Evolutionary conservation across 345 rosid genomes (phyloP).

Genomic region (Abelmoschus esculentus): DNA sequence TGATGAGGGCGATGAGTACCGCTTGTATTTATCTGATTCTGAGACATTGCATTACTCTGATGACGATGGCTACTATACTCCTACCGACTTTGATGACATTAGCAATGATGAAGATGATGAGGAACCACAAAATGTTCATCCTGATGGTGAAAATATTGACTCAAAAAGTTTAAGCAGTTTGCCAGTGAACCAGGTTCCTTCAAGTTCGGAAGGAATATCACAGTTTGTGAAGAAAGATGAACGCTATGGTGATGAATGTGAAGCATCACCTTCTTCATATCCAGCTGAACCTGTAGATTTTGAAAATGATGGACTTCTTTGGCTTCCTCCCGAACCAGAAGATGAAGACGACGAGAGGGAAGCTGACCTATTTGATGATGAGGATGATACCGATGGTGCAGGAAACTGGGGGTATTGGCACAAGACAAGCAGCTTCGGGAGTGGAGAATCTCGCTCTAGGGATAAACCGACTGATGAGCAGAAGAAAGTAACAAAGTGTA

Average conservation of each 20-base stretch:
- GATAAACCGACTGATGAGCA: slow-evolving; percentile 73
- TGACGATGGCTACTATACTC: slow-evolving; percentile 46
- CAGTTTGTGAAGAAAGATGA: slow-evolving; percentile 49
- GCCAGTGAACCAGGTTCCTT: slow-evolving; percentile 41
- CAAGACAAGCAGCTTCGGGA: slow-evolving; percentile 62
- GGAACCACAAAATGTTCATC: slow-evolving; percentile 30
- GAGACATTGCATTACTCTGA: slow-evolving; percentile 44
- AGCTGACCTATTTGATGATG: slow-evolving; percentile 49
- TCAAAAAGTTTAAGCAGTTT: slow-evolving; percentile 52
- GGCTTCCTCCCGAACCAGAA: slow-evolving; percentile 99
- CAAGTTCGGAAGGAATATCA: slow-evolving; percentile 42
- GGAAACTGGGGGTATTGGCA: slow-evolving; percentile 79
- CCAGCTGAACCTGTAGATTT: slow-evolving; percentile 74
- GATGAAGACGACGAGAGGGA: slow-evolving; percentile 93
- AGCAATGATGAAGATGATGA: slow-evolving; percentile 23
- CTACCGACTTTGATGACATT: slow-evolving; percentile 50
- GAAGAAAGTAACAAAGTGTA: slow-evolving; percentile 74
- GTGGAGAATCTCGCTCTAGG: slow-evolving; percentile 57
- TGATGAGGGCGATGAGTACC: not conserved
- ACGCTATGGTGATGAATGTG: slow-evolving; percentile 46
- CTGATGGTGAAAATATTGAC: slow-evolving; percentile 38
- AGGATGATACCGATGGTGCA: slow-evolving; percentile 55
- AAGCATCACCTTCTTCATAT: slow-evolving; percentile 46
- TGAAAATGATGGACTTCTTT: slow-evolving; percentile 76
- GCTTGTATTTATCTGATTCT: slow-evolving; percentile 30